A percentile compares a stretch with the other conserved stretches of the same genome.
phyloP scores from a whole-genome alignment of 2,329 filamentous ascomycete genomes.

The Neonectria faginata region DNA sequence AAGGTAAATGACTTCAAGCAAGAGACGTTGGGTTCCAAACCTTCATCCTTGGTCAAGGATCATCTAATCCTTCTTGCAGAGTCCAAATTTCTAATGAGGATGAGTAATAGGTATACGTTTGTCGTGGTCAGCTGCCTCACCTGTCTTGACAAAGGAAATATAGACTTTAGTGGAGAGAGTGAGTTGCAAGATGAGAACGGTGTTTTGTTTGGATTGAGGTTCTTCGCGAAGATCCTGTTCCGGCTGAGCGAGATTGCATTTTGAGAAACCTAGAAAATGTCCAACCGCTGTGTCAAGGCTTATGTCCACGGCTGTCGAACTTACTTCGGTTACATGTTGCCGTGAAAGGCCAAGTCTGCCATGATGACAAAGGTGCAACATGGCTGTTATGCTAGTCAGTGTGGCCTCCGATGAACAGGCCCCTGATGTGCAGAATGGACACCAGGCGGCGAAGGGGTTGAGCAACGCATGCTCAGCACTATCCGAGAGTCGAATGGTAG shows the following conservation, averaged over 20 bases:
- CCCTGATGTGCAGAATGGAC: too few species aligned
- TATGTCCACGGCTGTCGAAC: too few species aligned
- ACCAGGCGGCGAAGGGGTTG: too few species aligned
- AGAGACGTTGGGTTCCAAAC: neutral
- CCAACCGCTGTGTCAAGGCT: neutral
- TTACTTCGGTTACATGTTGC: too few species aligned
- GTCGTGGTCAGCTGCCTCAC: constrained; percentile 52
- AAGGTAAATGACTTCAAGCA: neutral
- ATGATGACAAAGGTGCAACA: too few species aligned
- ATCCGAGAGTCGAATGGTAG: too few species aligned
- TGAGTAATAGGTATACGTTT: constrained; percentile 47
- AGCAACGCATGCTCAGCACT: too few species aligned
- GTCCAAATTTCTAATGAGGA: constrained; percentile 35
- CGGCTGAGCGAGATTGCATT: neutral
- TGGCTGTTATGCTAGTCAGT: too few species aligned
- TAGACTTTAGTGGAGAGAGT: constrained; percentile 45
- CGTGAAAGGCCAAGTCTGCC: too few species aligned
- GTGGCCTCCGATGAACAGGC: too few species aligned
- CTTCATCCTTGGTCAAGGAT: constrained; percentile 7
- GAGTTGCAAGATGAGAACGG: constrained; percentile 31
- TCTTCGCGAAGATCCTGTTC: constrained; percentile 23
- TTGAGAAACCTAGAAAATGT: neutral
- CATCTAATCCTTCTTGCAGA: constrained; percentile 31
- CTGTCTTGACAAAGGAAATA: constrained; percentile 48
- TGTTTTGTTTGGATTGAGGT: constrained; percentile 22